These are phyloP conservation scores for Lachancea sp. DNA, from an alignment of 805 yeast genomes.

Conservation along the genomic window DNA sequence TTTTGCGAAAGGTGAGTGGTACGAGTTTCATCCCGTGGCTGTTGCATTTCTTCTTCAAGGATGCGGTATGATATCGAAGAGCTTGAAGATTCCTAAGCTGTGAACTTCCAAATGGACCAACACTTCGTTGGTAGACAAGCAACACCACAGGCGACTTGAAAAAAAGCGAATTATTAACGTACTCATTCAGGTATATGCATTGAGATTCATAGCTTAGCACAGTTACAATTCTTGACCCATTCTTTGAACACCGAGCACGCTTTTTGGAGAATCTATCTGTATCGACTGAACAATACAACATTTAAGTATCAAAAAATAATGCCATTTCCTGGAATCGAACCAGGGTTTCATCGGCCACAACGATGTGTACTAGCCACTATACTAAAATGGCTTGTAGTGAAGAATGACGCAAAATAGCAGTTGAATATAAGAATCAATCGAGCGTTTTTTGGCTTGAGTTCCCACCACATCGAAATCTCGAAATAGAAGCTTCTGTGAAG, in stretches of 20 bases:
- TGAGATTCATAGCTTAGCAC: background rate
- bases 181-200: background rate
- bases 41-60: conserved; percentile 70
- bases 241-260: too few species aligned
- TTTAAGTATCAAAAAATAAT: too few species aligned
- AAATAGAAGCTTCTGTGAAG: too few species aligned
- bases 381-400: conserved; percentile 34
- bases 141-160: background rate
- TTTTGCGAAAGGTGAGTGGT: conserved; percentile 44
- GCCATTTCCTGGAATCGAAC: conserved; percentile 39
- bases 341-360: conserved; percentile 38
- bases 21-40: conserved; percentile 72
- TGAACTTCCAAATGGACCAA: conserved; percentile 11
- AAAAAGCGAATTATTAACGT: background rate
- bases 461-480: too few species aligned
- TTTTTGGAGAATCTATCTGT: too few species aligned
- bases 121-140: background rate
- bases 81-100: conserved; percentile 86
- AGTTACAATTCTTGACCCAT: too few species aligned
- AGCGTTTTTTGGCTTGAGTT: too few species aligned
- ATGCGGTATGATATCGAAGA: conserved; percentile 85
- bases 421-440: background rate
- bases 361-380: conserved; percentile 39
- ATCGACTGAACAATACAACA: too few species aligned
- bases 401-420: background rate